These are phyloP conservation scores for Cercospora sp. DNA, from an alignment of 2,329 filamentous ascomycete genomes.

Conservation along the genomic window DNA sequence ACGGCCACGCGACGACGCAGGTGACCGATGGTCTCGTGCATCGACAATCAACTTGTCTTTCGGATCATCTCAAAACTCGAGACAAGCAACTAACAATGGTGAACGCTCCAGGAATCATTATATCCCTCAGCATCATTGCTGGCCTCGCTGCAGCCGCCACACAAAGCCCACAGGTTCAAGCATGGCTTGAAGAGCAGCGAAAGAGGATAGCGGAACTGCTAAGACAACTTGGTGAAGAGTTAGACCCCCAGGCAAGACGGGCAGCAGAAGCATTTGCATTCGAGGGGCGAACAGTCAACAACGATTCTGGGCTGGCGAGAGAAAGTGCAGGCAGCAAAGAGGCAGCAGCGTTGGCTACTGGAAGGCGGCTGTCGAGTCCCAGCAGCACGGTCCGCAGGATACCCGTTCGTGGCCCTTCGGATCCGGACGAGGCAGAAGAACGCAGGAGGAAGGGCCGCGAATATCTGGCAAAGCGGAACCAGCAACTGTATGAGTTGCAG, in stretches of 20 bases:
- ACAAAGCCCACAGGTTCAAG: constrained; percentile 62
- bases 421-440: constrained; percentile 39
- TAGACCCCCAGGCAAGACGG: constrained; percentile 50
- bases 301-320: constrained; percentile 32
- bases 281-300: constrained; percentile 39
- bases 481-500: constrained; percentile 39
- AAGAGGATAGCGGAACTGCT: constrained; percentile 62
- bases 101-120: constrained; percentile 57
- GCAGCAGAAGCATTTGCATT: constrained; percentile 42
- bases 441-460: constrained; percentile 40
- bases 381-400: constrained; percentile 34
- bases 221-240: constrained; percentile 61
- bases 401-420: constrained; percentile 34
- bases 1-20: constrained; percentile 13
- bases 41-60: background rate
- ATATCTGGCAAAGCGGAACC: constrained; percentile 40
- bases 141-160: constrained; percentile 65
- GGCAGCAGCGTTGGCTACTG: constrained; percentile 41
- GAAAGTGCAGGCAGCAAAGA: constrained; percentile 37
- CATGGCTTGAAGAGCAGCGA: constrained; percentile 63
- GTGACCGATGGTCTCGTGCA: constrained; percentile 19
- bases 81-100: constrained; percentile 19
- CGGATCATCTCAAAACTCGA: background rate
- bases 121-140: constrained; percentile 61
- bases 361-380: constrained; percentile 30